Conservation (phyloP, 2,329 filamentous ascomycete genomes). For the Alternaria metachromatica region DNA sequence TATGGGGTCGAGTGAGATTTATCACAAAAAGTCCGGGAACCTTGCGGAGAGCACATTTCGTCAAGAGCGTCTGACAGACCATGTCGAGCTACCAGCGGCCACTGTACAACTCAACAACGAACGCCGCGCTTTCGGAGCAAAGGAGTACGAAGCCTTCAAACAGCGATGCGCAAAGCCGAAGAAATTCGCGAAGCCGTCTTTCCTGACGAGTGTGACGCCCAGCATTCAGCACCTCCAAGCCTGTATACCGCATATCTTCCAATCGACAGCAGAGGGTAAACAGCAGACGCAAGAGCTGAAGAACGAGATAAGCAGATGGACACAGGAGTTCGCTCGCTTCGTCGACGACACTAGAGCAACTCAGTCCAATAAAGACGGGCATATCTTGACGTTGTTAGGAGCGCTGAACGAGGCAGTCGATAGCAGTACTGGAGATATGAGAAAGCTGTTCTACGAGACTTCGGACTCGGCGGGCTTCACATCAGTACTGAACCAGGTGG, state of each 20-base stretch:
- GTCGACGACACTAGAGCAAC: background rate
- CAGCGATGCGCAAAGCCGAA: background rate
- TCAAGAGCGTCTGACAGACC: background rate
- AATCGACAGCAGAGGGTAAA: background rate
- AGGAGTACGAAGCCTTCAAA: background rate
- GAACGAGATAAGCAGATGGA: background rate
- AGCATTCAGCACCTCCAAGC: background rate
- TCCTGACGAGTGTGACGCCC: background rate
- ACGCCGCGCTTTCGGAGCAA: slow-evolving; percentile 1
- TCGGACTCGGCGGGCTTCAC: background rate
- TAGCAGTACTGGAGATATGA: background rate
- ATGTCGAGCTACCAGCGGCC: background rate
- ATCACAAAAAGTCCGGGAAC: no score
- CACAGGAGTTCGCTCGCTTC: background rate
- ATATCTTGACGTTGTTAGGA: background rate
- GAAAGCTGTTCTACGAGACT: background rate
- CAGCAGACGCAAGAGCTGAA: background rate
- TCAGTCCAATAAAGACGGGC: background rate
- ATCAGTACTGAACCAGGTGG: background rate
- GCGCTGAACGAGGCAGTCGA: background rate
- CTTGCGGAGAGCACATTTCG: background rate
- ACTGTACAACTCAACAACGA: background rate
- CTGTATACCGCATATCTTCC: background rate
- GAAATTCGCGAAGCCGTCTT: background rate
- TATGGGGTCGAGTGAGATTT: no score